Evolutionary conservation across 768 basidiomycete species (phyloP), one percentile per base, ranked within the genome.

Genomic region (Russula olivacea): DNA sequence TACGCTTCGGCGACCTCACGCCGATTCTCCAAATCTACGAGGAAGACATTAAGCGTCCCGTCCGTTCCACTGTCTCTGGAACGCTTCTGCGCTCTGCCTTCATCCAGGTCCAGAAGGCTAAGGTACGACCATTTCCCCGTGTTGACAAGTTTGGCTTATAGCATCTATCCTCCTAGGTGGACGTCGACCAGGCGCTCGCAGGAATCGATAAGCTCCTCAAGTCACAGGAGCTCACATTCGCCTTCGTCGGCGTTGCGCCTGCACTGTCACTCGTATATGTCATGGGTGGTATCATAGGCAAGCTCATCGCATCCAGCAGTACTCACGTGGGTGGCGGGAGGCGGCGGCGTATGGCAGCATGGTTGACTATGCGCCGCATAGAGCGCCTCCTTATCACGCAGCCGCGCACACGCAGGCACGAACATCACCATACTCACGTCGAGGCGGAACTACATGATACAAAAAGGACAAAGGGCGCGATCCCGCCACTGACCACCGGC

Each of bases 61-160:
- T 98, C 51, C 86, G 83, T 68, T 93, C 90, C 21, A 91, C 87
- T 6, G 64, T 98, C 4, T 76, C 80, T 7, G 96, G 96, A 4
- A 88, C 86, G 15, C 78, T 98, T 9, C 76, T 98, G 19, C 82
- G 96, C 32, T 86, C 91, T 1, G 75, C 93, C 52, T 86, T 98
- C 66, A 87, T 99, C 34, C 96, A 98, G 71, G 82, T 98, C 0
- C 96, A 98, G 68, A 98, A 98, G 73, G 89, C 93, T 61, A 98
- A 98, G 79, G 93, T 88, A n/a, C 57, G 45, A 70, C 66, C n/a
- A 10, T 25, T 21, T 25, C 4, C 21, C 34, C 4, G 38, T 14
- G 9, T 45, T 17, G 47, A 1, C 25, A 3, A 49, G 12, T n/a
- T 32, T 38, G 21, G n/a, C 34, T 52, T n/a, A 36, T 15, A 30